Base-by-base conservation (phyloP, 2,329 filamentous ascomycete species). In the Rosellinia necatrix region DNA sequence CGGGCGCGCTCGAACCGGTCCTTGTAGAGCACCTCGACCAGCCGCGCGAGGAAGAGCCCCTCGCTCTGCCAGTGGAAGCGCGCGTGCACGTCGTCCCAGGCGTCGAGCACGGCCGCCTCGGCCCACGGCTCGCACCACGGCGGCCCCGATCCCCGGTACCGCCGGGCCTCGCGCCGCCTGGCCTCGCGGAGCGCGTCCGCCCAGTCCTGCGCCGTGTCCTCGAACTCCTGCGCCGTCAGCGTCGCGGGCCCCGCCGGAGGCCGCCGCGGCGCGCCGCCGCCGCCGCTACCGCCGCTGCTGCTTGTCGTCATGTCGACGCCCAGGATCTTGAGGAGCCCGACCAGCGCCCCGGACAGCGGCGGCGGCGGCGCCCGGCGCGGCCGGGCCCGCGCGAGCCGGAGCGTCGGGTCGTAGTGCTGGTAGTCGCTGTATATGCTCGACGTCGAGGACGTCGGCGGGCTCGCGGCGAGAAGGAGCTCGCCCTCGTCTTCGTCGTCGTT, bases 1-100 rank as follows among this genome's bases (percentile, higher is more conserved):
- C 37, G 17, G 9, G 42, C 49, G 0, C n/a, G 1, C 4, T 24
- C 13, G 27, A 49, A 53, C 0, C 1, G 2, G 1, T 22, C 9
- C 25, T 54, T 43, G 6, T 19, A n/a, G 6, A 40, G 12, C 9
- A 49, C 7, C 34, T 58, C 43, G 2, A 34, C 21, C 6, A 58
- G 40, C 2, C 15, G 5, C 25, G 43, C 49, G 12, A 58, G 43
- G 15, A 58, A 58, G 0, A 49, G 21, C 3, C 49, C 49, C 22
- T 58, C 55, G 0, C 6, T 49, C 38, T 58, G 55, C 55, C 55
- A 58, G 13, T 49, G 8, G 19, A 21, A 54, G 21, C 13, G 12
- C 5, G 2, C 3, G 27, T 29, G 3, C 1, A 5, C 2, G 0
- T 3, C 2, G 17, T 53, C 49, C 25, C 35, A 47, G 2, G 2